A percentile compares a stretch with the other conserved stretches of the same genome.
These are phyloP conservation scores for Apophysomyces ossiformis DNA, from an alignment of 371 early-diverging fungal genomes.

Conservation along the genomic window DNA sequence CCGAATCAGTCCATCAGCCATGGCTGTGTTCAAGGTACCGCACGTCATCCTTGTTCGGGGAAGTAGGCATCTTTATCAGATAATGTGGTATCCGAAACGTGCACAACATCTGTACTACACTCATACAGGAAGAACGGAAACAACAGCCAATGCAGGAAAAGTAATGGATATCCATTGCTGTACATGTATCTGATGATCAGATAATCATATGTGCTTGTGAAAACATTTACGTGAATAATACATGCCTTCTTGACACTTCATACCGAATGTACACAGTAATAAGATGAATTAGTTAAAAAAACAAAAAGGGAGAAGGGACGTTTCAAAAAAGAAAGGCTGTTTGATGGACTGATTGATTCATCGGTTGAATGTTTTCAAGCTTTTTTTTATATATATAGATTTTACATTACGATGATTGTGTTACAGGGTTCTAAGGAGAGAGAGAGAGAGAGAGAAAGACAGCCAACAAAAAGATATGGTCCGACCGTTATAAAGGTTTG, in stretches of 20 bases:
- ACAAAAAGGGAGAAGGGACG: not conserved
- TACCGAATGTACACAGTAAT: no score
- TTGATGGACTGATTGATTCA: not conserved
- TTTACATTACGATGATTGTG: not conserved
- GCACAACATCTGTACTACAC: not conserved
- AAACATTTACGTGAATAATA: not conserved
- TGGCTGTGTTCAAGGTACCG: not conserved
- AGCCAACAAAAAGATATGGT: not conserved
- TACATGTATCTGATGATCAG: not conserved
- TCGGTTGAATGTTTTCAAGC: not conserved
- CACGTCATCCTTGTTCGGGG: not conserved
- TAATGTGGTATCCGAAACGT: not conserved
- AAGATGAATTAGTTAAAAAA: no score
- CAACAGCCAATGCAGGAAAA: not conserved
- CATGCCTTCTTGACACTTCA: no score
- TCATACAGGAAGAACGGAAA: constrained; percentile 7
- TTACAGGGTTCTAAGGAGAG: not conserved
- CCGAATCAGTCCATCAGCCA: not conserved
- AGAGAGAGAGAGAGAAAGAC: no score
- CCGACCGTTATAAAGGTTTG: not conserved
- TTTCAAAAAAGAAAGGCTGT: not conserved
- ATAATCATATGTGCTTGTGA: not conserved
- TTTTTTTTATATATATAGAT: not conserved
- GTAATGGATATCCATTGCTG: no score
- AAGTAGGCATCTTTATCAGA: not conserved